Evolutionary conservation across 768 basidiomycete species (phyloP).

Genomic region (Suillus plorans): DNA sequence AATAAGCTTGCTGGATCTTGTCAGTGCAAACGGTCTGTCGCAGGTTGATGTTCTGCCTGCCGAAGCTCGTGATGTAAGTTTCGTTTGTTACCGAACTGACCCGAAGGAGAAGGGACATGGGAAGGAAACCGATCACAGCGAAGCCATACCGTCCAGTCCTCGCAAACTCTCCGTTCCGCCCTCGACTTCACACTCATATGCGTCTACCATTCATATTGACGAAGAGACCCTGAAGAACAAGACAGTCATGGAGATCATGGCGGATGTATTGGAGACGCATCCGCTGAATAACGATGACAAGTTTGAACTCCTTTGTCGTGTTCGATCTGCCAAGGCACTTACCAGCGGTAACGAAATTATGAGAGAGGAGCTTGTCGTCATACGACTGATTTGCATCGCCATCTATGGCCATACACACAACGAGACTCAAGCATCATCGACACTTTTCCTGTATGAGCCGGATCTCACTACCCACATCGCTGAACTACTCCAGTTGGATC

Average conservation of each 20-base stretch:
- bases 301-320: slow-evolving; percentile 85
- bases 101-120: slow-evolving; percentile 46
- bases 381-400: slow-evolving; percentile 84
- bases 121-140: slow-evolving; percentile 44
- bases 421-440: slow-evolving; percentile 75
- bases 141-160: slow-evolving; percentile 43
- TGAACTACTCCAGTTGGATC: slow-evolving; percentile 83
- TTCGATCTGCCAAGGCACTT: slow-evolving; percentile 76
- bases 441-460: slow-evolving; percentile 92
- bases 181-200: slow-evolving; percentile 40
- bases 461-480: slow-evolving; percentile 88
- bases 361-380: slow-evolving; percentile 76
- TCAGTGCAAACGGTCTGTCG: slow-evolving; percentile 48
- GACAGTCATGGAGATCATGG: slow-evolving; percentile 73
- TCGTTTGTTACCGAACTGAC: slow-evolving; percentile 76
- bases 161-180: slow-evolving; percentile 44
- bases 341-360: slow-evolving; percentile 55
- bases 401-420: slow-evolving; percentile 87
- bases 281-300: slow-evolving; percentile 78
- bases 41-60: slow-evolving; percentile 63
- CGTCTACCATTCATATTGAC: slow-evolving; percentile 62
- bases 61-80: slow-evolving; percentile 77
- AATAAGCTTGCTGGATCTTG: slow-evolving; percentile 72
- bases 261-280: slow-evolving; percentile 66
- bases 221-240: slow-evolving; percentile 59